Conservation (phyloP, 306 rosid genomes). For the Vigna reflexopilosa region DNA sequence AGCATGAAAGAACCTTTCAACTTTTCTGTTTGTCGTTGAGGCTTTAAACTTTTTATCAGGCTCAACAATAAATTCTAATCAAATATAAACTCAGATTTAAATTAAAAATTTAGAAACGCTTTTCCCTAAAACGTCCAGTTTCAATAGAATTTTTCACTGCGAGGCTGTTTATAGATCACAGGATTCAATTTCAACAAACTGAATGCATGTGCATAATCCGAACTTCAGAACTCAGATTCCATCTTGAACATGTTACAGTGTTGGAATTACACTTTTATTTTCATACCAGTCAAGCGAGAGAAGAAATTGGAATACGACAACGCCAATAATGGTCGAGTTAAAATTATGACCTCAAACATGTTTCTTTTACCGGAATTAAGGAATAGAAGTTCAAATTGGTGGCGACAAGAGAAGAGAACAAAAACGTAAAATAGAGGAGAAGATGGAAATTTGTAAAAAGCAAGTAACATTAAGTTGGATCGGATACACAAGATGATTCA, state of each 20-base stretch:
- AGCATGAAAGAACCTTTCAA: slow-evolving; percentile 1
- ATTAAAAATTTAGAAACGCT: not conserved
- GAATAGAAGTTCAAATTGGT: not conserved
- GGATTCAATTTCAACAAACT: not conserved
- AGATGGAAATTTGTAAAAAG: not conserved
- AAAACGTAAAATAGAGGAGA: not conserved
- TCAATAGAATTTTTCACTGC: not conserved
- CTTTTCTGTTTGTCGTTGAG: not conserved
- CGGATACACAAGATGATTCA: slow-evolving; percentile 44
- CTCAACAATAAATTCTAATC: not conserved
- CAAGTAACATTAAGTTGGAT: slow-evolving; percentile 16
- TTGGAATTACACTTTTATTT: no score
- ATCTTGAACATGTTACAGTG: no score
- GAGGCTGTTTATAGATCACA: not conserved
- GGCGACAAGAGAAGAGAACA: not conserved
- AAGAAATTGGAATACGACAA: no score
- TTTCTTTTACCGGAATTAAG: not conserved
- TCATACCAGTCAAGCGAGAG: no score
- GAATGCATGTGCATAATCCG: slow-evolving; percentile 6
- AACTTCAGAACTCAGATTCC: no score
- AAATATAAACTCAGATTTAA: not conserved
- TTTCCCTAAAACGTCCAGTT: not conserved
- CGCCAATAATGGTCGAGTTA: not conserved
- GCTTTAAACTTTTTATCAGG: not conserved
- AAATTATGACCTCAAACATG: not conserved